Conservation (phyloP, 441 rosid species). For the Gossypium lobatum region DNA sequence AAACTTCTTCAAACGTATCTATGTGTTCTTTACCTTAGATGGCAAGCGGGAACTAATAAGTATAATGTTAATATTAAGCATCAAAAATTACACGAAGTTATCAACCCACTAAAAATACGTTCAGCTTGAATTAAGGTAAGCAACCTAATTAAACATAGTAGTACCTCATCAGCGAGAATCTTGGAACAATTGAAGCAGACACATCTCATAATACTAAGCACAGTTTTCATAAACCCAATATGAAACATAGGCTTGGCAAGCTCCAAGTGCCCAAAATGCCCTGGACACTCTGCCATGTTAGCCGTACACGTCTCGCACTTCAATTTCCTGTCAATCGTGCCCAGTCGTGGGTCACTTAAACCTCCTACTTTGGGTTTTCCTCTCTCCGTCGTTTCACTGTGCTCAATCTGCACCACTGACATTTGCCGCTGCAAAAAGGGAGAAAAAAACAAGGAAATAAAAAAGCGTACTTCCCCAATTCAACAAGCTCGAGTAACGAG, state of each 20-base stretch:
- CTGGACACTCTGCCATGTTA: slow-evolving; percentile 96
- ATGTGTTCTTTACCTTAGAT: not conserved
- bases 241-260: slow-evolving; percentile 99
- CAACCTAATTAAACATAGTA: not conserved
- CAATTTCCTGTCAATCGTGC: slow-evolving; percentile 85
- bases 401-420: slow-evolving; percentile 90
- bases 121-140: not conserved
- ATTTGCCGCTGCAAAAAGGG: slow-evolving; percentile 75
- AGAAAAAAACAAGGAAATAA: not conserved
- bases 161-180: slow-evolving; percentile 86
- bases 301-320: slow-evolving; percentile 96
- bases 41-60: not conserved
- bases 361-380: slow-evolving; percentile 93
- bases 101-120: not conserved
- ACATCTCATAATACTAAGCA: slow-evolving; percentile 81
- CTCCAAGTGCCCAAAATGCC: slow-evolving; percentile 96
- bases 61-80: not conserved
- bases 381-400: slow-evolving; percentile 84
- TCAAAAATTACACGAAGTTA: not conserved
- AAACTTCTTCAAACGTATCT: not conserved
- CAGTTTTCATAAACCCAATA: slow-evolving; percentile 90
- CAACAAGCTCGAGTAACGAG: not conserved
- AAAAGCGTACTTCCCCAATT: not conserved
- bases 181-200: slow-evolving; percentile 98
- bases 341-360: slow-evolving; percentile 75